Percentiles rank a stretch among this genome's conserved stretches.
Conservation (phyloP, 441 rosid genomes). For the Isatis lusitanica region DNA sequence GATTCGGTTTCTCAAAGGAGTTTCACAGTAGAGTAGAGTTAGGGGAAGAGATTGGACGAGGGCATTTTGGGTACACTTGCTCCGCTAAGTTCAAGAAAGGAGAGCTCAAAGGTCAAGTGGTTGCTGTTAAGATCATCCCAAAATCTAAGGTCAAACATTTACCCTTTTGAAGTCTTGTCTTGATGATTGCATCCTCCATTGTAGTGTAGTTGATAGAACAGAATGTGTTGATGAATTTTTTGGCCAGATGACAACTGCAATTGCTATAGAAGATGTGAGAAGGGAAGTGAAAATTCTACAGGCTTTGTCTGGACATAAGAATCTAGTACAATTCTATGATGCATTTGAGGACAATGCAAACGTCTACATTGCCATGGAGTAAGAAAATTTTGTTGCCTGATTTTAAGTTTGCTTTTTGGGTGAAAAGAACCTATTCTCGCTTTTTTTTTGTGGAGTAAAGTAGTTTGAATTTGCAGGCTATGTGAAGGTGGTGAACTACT, state of each 20-base stretch:
- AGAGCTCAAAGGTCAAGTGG: slow-evolving; percentile 68
- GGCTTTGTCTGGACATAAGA: slow-evolving; percentile 63
- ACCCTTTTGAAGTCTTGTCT: background rate
- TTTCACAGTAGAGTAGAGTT: slow-evolving; percentile 67
- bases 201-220: background rate
- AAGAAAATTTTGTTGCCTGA: slow-evolving; percentile 31
- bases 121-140: slow-evolving; percentile 90
- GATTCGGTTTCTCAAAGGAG: slow-evolving; percentile 85
- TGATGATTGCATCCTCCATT: background rate
- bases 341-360: slow-evolving; percentile 66
- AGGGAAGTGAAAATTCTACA: slow-evolving; percentile 74
- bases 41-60: slow-evolving; percentile 87
- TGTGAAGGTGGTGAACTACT: slow-evolving; percentile 98
- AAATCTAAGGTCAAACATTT: slow-evolving; percentile 63
- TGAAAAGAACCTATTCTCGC: background rate
- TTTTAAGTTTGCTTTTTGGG: background rate
- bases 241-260: slow-evolving; percentile 75
- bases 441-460: background rate
- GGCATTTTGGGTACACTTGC: slow-evolving; percentile 96
- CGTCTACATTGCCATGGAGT: slow-evolving; percentile 76
- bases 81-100: slow-evolving; percentile 86
- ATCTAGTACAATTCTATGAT: slow-evolving; percentile 61
- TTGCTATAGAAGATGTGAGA: slow-evolving; percentile 75
- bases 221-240: slow-evolving; percentile 8
- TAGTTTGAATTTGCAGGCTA: slow-evolving; percentile 56